A percentile compares a stretch with the other conserved stretches of the same genome.
Conservation (phyloP, 2,329 filamentous ascomycete genomes). For the Scolecobasidium constrictum region DNA sequence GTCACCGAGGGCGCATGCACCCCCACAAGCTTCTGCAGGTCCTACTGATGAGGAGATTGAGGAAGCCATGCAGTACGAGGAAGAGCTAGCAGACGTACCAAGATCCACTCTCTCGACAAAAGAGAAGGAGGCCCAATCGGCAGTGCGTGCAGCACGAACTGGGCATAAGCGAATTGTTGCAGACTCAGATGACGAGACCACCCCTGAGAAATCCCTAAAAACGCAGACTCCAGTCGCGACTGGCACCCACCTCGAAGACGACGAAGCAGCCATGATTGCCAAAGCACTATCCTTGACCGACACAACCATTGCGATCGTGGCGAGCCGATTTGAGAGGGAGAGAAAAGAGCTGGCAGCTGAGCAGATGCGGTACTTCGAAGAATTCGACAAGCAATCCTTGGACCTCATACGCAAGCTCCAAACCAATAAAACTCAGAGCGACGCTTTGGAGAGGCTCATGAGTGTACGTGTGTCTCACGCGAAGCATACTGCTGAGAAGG, state of each 20-base stretch:
- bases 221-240: conserved; percentile 3
- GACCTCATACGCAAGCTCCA: neutral
- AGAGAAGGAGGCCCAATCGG: conserved; percentile 5
- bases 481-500: neutral
- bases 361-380: neutral
- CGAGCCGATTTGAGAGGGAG: neutral
- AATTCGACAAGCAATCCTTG: neutral
- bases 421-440: conserved; percentile 3
- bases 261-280: neutral
- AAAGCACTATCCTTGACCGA: conserved; percentile 2
- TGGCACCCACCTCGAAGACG: neutral
- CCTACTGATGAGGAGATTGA: neutral
- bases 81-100: conserved; percentile 1
- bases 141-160: conserved; percentile 1
- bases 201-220: neutral
- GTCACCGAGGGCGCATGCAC: neutral
- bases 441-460: conserved; percentile 3
- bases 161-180: conserved; percentile 5
- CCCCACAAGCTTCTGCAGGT: neutral
- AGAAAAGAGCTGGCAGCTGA: neutral
- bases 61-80: conserved; percentile 1
- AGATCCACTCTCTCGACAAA: neutral
- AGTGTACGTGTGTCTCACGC: neutral
- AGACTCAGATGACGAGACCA: conserved; percentile 9
- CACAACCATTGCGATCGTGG: neutral